Conservation (phyloP, 306 rosid species). For the Luffa acutangula region DNA sequence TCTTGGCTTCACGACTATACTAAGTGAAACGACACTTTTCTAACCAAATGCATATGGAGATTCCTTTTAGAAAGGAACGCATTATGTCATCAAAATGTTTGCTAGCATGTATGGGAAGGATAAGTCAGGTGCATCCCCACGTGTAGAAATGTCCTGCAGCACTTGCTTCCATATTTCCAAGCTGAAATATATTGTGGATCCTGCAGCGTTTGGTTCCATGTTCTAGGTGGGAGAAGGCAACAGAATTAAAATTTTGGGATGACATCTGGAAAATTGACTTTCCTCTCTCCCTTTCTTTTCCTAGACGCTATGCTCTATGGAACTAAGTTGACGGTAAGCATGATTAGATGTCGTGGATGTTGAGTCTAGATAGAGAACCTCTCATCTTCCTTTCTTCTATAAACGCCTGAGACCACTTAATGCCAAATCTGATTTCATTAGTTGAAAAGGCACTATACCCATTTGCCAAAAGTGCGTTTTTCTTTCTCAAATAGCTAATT, state of each 20-base stretch:
- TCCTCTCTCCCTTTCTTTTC: not conserved
- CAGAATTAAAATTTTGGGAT: not conserved
- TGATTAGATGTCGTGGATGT: not conserved
- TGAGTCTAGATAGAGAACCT: not conserved
- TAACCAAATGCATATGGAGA: not conserved
- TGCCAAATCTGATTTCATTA: not conserved
- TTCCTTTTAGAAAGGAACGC: not conserved
- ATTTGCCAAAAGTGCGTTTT: not conserved
- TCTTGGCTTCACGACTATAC: not conserved
- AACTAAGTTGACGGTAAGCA: not conserved
- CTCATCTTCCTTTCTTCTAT: not conserved
- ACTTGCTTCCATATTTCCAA: not conserved
- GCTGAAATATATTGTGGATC: not conserved
- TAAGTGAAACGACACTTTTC: not conserved
- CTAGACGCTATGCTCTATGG: not conserved
- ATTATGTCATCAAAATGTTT: not conserved
- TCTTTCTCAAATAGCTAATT: not conserved
- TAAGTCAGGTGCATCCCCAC: not conserved
- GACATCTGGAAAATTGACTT: not conserved
- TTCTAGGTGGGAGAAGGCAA: not conserved
- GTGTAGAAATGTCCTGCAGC: not conserved
- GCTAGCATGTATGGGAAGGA: not conserved
- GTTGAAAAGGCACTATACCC: not conserved
- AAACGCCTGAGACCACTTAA: not conserved
- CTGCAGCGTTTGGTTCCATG: not conserved